phyloP scores from a whole-genome alignment of 768 basidiomycete genomes.

The Lentinula aciculospora region DNA sequence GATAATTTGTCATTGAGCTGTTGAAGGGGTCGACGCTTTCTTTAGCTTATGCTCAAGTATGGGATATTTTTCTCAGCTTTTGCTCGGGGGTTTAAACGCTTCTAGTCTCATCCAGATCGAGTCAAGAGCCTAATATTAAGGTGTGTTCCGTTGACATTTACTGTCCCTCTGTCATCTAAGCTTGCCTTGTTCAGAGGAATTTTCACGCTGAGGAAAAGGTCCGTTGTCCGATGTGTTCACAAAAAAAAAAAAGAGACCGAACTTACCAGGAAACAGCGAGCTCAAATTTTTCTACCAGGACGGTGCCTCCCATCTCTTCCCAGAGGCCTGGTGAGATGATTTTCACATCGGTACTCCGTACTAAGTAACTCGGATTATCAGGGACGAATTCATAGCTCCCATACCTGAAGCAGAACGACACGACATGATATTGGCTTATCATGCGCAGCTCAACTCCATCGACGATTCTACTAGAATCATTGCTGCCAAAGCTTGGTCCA shows the following conservation, averaged over 20 bases:
- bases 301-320: constrained; percentile 76
- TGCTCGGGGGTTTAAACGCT: background rate
- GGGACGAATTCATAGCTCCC: constrained; percentile 78
- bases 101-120: constrained; percentile 71
- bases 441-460: constrained; percentile 65
- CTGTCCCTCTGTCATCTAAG: background rate
- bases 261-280: constrained; percentile 38
- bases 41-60: constrained; percentile 79
- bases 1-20: background rate
- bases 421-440: constrained; percentile 82
- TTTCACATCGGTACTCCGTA: constrained; percentile 5
- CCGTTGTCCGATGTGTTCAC: constrained; percentile 4
- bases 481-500: constrained; percentile 84
- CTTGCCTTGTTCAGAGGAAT: constrained; percentile 55
- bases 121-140: constrained; percentile 77
- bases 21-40: constrained; percentile 79
- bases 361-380: constrained; percentile 20
- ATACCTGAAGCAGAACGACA: constrained; percentile 78
- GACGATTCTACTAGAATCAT: constrained; percentile 59
- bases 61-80: background rate
- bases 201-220: constrained; percentile 82
- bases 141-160: constrained; percentile 25
- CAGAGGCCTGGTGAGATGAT: constrained; percentile 69
- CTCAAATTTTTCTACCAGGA: constrained; percentile 92
- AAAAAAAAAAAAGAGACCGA: background rate